Evolutionary conservation across 1,139 yeast species (phyloP), one percentile per base, ranked within the genome.

Genomic region (Candida albicans): DNA sequence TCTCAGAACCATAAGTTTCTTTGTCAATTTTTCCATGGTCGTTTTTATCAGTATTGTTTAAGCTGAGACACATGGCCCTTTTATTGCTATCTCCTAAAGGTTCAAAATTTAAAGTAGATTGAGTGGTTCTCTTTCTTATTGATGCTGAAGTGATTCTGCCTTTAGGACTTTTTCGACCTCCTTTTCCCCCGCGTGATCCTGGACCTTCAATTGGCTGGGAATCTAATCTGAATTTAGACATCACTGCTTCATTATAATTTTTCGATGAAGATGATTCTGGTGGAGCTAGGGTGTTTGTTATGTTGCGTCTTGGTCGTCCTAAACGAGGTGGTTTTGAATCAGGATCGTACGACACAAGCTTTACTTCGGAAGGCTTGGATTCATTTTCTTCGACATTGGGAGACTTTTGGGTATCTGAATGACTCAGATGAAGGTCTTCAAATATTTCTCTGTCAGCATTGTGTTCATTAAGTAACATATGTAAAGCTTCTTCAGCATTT

Each of bases 171-270:
- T 56, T 52, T 35, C 57, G 45, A 1, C 50, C 49, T 2, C 57
- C 57, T 41, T 59, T 62, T 1, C 77, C 77, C 2, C 77, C 77
- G 10, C 77, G 57, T 2, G 76, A 70, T 0, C 77, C 77, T 0
- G 76, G 75, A 0, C 77, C 77, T 44, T 62, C 69, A 0, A 72
- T 53, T 1, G 77, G 77, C 28, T 57, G 55, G 18, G 58, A 52
- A 50, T 72, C 75, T 12, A 71, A 56, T 18, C 76, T 51, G 44
- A 72, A 71, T 49, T 62, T 62, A 40, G 73, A 63, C 30, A 68
- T 52, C 26, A 66, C 58, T 9, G 75, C 58, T 40, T 65, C 64
- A 31, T 60, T 63, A 41, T 58, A 57, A 51, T 71, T 71, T 41
- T 61, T 56, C 8, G 59, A 50, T 1, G 71, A 58, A 2, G 67